Base-by-base conservation (phyloP, 495 filamentous ascomycete genomes). In the Cryomyces minteri region DNA sequence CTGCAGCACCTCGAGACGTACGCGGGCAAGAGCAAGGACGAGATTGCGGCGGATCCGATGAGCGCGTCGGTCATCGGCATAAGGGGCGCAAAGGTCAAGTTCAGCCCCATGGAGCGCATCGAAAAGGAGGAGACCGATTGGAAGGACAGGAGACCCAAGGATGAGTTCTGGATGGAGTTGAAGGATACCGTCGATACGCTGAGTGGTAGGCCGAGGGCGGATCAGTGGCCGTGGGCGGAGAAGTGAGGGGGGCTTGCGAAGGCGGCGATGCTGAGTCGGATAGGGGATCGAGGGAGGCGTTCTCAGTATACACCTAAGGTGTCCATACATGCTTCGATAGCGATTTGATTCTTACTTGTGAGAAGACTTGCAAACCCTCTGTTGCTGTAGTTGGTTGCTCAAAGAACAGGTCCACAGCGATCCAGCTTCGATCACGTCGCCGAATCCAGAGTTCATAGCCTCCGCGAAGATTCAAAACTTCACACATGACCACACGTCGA, bases 121-220 rank as follows among this genome's bases (percentile, higher is more conserved):
- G 90, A 95, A 61, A 73, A 70, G 40, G 76, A 79, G 25, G 87
- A 90, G 58, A 99, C 92, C 11, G 87, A 96, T 65, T 99, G 92
- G 92, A 69, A 73, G 47, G 80, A 87, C 53, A 68, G 92, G 40
- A 71, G 92, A 39, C 92, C 92, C 28, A 86, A 77, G 63, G 58
- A 76, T 4, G 86, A 87, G 47, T 88, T 82, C 62, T 99, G 92
- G 92, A 62, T 86, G 42, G 68, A 69, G 29, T 65, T 92, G 55
- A 87, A 85, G 65, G 67, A 76, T 25, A 77, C 84, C 33, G 87
- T 94, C 3, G 82, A 96, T 61, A 79, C 80, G 8, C 61, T 99
- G 31, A 83, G 80, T 34, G 90, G 86, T 4, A 69, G 87, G 40
- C 74, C 55, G 31, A 54, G 52, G 44, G 48, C 45, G 40, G 18